These are phyloP conservation scores for Ophioceras dolichostomum DNA, from an alignment of 2,329 filamentous ascomycete genomes.

Conservation along the genomic window DNA sequence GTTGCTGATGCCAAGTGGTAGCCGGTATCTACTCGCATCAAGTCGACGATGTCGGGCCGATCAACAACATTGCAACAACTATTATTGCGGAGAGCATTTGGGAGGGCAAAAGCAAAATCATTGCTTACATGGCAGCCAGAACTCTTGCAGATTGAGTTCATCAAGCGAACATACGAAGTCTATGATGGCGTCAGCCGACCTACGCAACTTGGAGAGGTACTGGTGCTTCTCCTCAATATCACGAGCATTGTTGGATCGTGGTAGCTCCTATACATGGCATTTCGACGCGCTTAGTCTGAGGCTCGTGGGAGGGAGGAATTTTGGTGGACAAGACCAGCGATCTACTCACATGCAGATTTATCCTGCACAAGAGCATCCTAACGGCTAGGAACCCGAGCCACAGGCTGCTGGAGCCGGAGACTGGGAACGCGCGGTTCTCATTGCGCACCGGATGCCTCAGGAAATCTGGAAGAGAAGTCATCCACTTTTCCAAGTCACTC, in stretches of 20 bases:
- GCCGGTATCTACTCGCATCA: too few relatives aligned
- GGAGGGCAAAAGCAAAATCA: too few relatives aligned
- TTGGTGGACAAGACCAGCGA: too few relatives aligned
- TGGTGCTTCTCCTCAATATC: slow-evolving; percentile 1
- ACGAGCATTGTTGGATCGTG: background rate
- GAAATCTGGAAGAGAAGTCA: slow-evolving; percentile 1
- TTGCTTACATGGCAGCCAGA: slow-evolving; percentile 3
- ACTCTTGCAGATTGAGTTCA: background rate
- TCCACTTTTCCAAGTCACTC: slow-evolving; percentile 3
- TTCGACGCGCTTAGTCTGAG: too few relatives aligned
- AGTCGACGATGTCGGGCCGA: too few relatives aligned
- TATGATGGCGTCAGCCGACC: background rate
- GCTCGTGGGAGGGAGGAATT: too few relatives aligned
- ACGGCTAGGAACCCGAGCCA: slow-evolving; percentile 36
- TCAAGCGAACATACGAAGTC: slow-evolving; percentile 2
- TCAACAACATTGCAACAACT: too few relatives aligned
- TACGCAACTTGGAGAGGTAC: slow-evolving; percentile 1
- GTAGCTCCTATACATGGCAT: slow-evolving; percentile 1
- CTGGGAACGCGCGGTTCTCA: background rate
- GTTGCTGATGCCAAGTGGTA: slow-evolving; percentile 3
- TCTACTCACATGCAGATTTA: slow-evolving; percentile 29
- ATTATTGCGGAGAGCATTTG: too few relatives aligned
- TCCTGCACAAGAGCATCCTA: slow-evolving; percentile 31
- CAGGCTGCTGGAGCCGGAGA: slow-evolving; percentile 32
- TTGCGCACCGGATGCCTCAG: background rate